Evolutionary conservation across 2,329 filamentous ascomycete species (phyloP), one percentile per base, ranked within the genome.

Genomic region (Fusarium scirpi): DNA sequence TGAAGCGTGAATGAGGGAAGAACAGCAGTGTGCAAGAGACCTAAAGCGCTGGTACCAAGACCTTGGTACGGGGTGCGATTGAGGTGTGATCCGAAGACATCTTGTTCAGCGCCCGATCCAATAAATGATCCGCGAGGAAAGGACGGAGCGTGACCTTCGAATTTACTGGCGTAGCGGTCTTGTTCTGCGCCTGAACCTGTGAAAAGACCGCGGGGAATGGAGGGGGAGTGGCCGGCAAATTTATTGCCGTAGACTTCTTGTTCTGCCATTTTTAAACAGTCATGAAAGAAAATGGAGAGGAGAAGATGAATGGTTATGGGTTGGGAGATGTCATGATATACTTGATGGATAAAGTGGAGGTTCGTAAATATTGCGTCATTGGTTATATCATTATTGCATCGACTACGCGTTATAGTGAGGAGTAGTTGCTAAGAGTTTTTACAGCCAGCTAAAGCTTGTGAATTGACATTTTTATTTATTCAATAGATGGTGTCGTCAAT

Each of bases 311-410:
- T n/a, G 15, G 2, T n/a, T 15, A 34, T 16, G 51, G n/a, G 13
- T 25, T 47, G 18, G n/a, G 34, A 41, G 18, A n/a, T 47, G 6
- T 15, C 32, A 49, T 66, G 62, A 61, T 62, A 53, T 67, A 53
- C 3, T 22, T 25, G 44, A 20, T 40, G 12, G 5, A 27, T 3
- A 41, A 41, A 34, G 48, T 51, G 55, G 62, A 61, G 55, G 34
- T 3, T 61, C 63, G 63, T 66, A 66, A 49, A 62, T 46, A 27
- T 66, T 67, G 63, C 63, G 62, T 66, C 63, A 66, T 62, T 30
- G 24, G 63, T 66, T 49, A 62, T 55, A 67, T 66, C 63, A 51
- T 66, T 8, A 66, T 66, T 66, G 48, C 62, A 62, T 62, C 62
- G 40, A 15, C 38, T 11, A 38, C 6, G 8, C 38, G 27, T 47